Base-by-base conservation (phyloP, 495 filamentous ascomycete genomes). In the Letharia columbiana region DNA sequence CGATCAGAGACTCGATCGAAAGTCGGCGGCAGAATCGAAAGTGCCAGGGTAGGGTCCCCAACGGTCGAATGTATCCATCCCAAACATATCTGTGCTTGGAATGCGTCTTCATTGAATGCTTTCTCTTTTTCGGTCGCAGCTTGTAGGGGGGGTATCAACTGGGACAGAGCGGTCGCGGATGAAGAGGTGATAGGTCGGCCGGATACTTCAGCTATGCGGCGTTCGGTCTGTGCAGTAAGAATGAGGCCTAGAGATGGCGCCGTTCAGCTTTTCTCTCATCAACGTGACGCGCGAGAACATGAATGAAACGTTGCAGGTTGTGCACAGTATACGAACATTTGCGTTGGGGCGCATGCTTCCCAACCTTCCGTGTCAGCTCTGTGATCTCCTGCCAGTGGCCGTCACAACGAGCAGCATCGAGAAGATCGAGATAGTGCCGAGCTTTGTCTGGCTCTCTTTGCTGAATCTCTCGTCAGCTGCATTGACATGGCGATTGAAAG, bases 381-480 rank as follows among this genome's bases (percentile, higher is more conserved):
- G 89, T 89, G n/a, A 97, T 83, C 40, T 89, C 89, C 67, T 89
- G 83, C 94, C 94, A 98, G 71, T 84, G 86, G 40, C 90, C 91
- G 72, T 92, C 85, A 73, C 90, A 94, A 66, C 94, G 89, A 69
- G 91, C 91, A 70, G 85, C 83, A 72, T 98, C 90, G 69, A 98
- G 84, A 77, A 84, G 84, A 72, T 82, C 80, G 69, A 93, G 80
- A 76, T 96, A 96, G 71, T 86, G 84, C 67, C 81, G 82, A 60
- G 87, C 91, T 79, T 98, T 98, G 65, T 82, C 81, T 57, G 71
- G 71, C 66, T 80, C 78, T 68, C 75, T 76, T 73, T 74, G 75
- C 81, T 83, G 72, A 20, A 42, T 60, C 52, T 69, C 23, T 54
- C 6, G 39, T 72, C 47, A 72, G 66, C 63, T 54, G 23, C 13